Evolutionary conservation across 306 rosid species (phyloP), one percentile per base, ranked within the genome.

Genomic region (Castanea crenata): DNA sequence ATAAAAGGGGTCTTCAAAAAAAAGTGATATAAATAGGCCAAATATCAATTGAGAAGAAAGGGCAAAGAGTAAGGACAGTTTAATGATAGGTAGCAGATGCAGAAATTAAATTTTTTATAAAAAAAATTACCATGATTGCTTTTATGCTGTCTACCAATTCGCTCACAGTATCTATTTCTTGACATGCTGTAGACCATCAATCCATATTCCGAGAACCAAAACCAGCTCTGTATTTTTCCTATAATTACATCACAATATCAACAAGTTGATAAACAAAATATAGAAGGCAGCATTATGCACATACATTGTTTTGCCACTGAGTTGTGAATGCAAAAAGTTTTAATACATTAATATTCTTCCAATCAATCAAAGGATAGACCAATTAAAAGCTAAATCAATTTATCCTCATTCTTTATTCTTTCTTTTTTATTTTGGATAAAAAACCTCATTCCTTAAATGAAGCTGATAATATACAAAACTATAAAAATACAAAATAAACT

Each of bases 111-210:
- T 1, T 29, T 29, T 29, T 29, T 27, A 46, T 9, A n/a, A 67
- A n/a, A 18, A 52, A 38, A 62, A 38, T 74, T 87, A 94, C 98
- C 97, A 79, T 94, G 93, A 82, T 94, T 94, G 89, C 98, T 94
- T 92, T 92, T 94, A 87, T 94, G 98, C 58, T 92, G 89, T 83
- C 98, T 88, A 78, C 97, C 97, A 75, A 94, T 94, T 81, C 97
- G 86, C 83, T 94, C 97, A 73, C 98, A 94, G 54, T 86, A 94
- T 81, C 97, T 81, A 83, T 88, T 94, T 83, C 92, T 89, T 61
- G 89, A 90, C 97, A 94, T 94, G 90, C 90, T 94, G 88, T 94
- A 94, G 81, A 94, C 90, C 84, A 94, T 88, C 79, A 90, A 80
- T 77, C 93, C 95, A 81, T 82, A 88, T 77, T 94, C 98, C 20